Base-by-base conservation (phyloP, 768 basidiomycete species). In the Rhizopogon salebrosus region DNA sequence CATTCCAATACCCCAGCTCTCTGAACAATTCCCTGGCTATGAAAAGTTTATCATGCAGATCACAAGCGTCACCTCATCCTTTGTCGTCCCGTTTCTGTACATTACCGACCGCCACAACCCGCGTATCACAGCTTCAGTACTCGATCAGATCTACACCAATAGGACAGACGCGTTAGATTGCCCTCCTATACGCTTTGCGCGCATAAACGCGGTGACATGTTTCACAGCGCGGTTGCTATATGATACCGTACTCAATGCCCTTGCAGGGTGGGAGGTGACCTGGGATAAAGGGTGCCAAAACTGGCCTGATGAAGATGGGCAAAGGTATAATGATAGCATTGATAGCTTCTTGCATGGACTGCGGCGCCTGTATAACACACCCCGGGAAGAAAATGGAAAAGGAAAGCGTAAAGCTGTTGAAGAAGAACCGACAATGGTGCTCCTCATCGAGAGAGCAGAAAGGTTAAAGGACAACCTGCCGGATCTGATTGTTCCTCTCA, bases 271-370 rank as follows among this genome's bases (percentile, higher is more conserved):
- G 80, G 69, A 64, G 13, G 74, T 81, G 8, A 63, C 66, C 5
- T 89, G 86, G 87, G 74, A 76, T 22, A 69, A 78, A 6, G 86
- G 84, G 13, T 84, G 83, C 55, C 66, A 64, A 23, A 82, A 83
- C 51, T 89, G 86, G 87, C 62, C 63, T 8, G 59, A 70, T 7
- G 63, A 69, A 4, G 72, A 70, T 5, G 65, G 64, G 7, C 62
- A 74, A 48, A 61, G 78, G 53, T 86, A 77, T 71, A 88, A 84
- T 60, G 83, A 85, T 31, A 83, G 71, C 52, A 62, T 89, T 22
- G 88, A 89, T 52, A 71, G 74, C 11, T 90, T 90, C 57, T 54
- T 89, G n/a, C 84, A 86, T 54, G 87, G 87, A 0, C 63, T 91
- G 31, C 42, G 49, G 68, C 73, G 36, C 69, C 75, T 49, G 55